Base-by-base conservation (phyloP, 495 filamentous ascomycete species). In the Lentithecium fluviatile region DNA sequence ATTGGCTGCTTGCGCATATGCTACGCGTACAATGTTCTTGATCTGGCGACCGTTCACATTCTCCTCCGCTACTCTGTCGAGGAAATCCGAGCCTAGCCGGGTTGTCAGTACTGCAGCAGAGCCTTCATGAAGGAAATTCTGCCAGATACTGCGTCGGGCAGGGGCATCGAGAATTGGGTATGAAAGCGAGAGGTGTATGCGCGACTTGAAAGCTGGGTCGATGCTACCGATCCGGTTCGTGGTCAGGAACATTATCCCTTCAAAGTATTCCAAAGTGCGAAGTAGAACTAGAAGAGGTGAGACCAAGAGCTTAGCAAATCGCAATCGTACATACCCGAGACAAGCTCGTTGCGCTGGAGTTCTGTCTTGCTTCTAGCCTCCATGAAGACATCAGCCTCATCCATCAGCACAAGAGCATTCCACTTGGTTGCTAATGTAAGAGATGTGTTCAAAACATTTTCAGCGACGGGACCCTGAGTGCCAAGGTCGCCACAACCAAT, bases 231-330 rank as follows among this genome's bases (percentile, higher is more conserved):
- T 56, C 2, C 51, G 50, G 43, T 62, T 62, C 15, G 59, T 62
- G 1, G 59, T 62, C 13, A 62, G 21, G 32, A 62, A 48, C 42
- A 55, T 34, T 6, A 62, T 38, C 10, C 59, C 51, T 24, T 56
- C 13, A 45, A 25, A 62, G 21, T 55, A 62, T 45, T 62, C 59
- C 10, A 54, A 11, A 6, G 13, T 19, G 8, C 56, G 51, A 3
- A 54, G 34, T 8, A 54, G 17, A 1, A 42, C 36, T 52, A 83
- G 60, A 83, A 79, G 78, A 1, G 81, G 81, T 0, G 70, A 50
- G 49, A 83, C 85, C 58, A 80, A 83, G 45, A 83, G 81, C 0
- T 84, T 66, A 0, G 74, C 70, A 2, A 81, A 6, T 43, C 3
- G 3, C 6, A 71, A 0, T 85, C 68, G 58, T 85, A 85, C 5